Base-by-base conservation (phyloP, 2,329 filamentous ascomycete species). In the Lecanicillium sp. region DNA sequence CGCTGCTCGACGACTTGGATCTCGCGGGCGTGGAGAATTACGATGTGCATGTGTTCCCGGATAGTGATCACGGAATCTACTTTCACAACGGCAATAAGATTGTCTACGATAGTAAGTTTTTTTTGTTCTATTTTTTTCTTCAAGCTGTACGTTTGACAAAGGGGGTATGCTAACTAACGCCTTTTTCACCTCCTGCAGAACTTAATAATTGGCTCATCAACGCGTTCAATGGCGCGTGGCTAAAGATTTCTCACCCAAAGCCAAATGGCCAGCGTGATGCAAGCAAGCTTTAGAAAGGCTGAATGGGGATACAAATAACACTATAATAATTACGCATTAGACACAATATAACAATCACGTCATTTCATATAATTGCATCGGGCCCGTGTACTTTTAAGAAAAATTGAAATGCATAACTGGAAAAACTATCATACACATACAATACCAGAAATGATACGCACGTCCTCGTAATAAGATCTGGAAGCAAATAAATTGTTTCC, bases 201-300 rank as follows among this genome's bases (percentile, higher is more conserved):
- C 61, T 95, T 22, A 80, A 72, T 42, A 89, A 86, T 57, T 98
- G 90, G 90, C 78, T 98, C 39, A 76, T 96, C 56, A 97, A 96
- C 57, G 92, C 92, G 2, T 98, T 98, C 59, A 97, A 97, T 50
- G 92, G 92, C 37, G 88, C 96, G 60, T 97, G 90, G 87, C 68
- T 90, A 43, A 77, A 74, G 58, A 56, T 77, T 12, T 52, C 58
- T 10, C 46, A 72, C 37, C 66, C 74, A 2, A 69, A 70, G 49
- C 74, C 74, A 3, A 61, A 59, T 20, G 22, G 22, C 6, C 6
- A 25, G 22, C 22, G 22, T 7, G 22, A 25, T 25, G 22, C 22
- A n/a, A n/a, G n/a, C 22, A 25, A 25, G 22, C 7, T 25, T 6
- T 25, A 7, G 22, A 7, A 25, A 25, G 6, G 6, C 22, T 25